Evolutionary conservation across 2,329 filamentous ascomycete genomes (phyloP).

Genomic region (Venturiaceae sp.): DNA sequence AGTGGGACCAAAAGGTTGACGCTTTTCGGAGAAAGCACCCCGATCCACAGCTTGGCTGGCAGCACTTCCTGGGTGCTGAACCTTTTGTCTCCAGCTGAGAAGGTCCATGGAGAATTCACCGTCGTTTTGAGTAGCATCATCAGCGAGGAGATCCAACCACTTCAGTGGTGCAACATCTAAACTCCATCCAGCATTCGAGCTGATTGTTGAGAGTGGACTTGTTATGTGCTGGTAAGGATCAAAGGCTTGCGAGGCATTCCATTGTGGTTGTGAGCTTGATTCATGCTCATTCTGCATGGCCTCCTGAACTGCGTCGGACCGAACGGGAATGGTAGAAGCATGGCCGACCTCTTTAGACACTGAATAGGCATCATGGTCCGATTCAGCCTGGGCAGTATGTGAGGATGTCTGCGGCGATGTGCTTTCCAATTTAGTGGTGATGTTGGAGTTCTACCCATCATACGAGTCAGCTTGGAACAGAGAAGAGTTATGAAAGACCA

Average conservation of each 20-base stretch:
- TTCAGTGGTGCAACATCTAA: conserved; percentile 34
- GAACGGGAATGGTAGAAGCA: not conserved
- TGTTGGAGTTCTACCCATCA: no score
- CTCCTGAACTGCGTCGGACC: not conserved
- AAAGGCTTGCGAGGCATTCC: not conserved
- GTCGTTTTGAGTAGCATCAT: conserved; percentile 30
- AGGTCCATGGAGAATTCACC: conserved; percentile 24
- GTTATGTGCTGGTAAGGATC: not conserved
- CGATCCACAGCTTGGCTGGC: not conserved
- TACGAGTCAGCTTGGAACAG: no score
- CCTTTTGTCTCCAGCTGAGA: conserved; percentile 9
- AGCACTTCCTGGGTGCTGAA: not conserved
- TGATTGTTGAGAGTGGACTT: conserved; percentile 13
- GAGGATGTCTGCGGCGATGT: no score
- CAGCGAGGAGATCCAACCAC: conserved; percentile 39
- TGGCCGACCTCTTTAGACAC: not conserved
- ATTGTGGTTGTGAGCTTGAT: not conserved
- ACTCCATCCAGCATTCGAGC: conserved; percentile 22
- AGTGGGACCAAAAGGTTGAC: not conserved
- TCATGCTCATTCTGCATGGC: not conserved
- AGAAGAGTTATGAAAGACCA: no score
- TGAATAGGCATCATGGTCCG: no score
- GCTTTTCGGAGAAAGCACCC: not conserved
- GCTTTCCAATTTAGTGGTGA: no score
- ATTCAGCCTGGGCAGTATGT: no score